A percentile compares a stretch with the other conserved stretches of the same genome.
These are phyloP conservation scores for Fusarium bulbicola DNA, from an alignment of 2,329 filamentous ascomycete species.

Conservation along the genomic window DNA sequence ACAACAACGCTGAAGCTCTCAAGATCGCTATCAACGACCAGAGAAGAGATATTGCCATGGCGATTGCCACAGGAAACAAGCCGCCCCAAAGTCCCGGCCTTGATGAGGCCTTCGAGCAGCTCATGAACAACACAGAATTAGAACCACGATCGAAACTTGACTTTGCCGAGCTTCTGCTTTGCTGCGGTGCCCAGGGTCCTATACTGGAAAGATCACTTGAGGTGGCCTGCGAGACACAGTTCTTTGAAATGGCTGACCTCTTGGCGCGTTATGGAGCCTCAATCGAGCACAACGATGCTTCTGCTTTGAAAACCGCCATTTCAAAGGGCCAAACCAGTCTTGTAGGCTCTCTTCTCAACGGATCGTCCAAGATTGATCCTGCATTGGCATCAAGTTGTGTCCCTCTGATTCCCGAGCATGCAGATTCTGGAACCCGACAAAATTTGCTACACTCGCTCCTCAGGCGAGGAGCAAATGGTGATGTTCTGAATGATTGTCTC, in stretches of 20 bases:
- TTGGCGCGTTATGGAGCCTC: constrained; percentile 64
- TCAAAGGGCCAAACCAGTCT: constrained; percentile 55
- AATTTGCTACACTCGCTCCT: constrained; percentile 57
- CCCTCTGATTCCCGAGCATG: constrained; percentile 57
- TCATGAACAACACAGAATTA: constrained; percentile 58
- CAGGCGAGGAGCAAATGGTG: constrained; percentile 60
- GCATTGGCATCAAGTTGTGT: constrained; percentile 61
- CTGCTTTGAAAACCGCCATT: constrained; percentile 60
- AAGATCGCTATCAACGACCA: constrained; percentile 59
- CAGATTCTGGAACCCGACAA: constrained; percentile 56
- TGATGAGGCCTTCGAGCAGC: constrained; percentile 59
- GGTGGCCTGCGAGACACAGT: constrained; percentile 59
- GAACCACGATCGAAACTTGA: constrained; percentile 60
- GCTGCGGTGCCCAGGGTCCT: constrained; percentile 65
- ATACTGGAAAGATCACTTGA: constrained; percentile 58
- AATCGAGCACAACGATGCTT: constrained; percentile 62
- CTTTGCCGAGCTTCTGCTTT: constrained; percentile 65
- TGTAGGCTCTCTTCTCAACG: constrained; percentile 57
- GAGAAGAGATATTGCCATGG: constrained; percentile 63
- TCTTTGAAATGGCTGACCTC: constrained; percentile 64
- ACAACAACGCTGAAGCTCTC: constrained; percentile 62
- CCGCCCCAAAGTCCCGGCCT: constrained; percentile 60
- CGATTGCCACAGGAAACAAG: constrained; percentile 61
- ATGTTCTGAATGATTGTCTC: constrained; percentile 58
- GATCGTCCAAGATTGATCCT: constrained; percentile 54